Evolutionary conservation across 2,329 filamentous ascomycete genomes (phyloP), one percentile per base, ranked within the genome.

Genomic region (Ascochyta pisi): DNA sequence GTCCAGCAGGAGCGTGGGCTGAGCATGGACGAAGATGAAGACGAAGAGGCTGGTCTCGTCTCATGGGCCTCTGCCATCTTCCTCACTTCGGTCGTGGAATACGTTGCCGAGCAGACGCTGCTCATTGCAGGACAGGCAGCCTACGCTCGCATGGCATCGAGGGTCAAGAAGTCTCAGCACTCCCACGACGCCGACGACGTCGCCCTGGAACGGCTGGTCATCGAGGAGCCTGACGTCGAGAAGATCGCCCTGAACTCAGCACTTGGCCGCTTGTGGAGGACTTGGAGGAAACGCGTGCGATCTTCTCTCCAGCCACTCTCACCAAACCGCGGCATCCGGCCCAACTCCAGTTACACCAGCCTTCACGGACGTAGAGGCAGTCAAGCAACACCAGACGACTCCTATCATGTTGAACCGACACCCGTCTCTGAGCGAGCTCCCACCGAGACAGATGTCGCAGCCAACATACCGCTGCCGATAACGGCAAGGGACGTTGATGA

Each of bases 41-140:
- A 73, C 39, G 74, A 74, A 26, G 73, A 76, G 45, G 69, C 73
- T 8, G 78, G 78, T 1, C 76, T 82, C n/a, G 79, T 98, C 19
- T 96, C 92, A 0, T 93, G 95, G 27, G 90, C 93, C 0, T 91
- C 96, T 13, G 93, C 95, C 55, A 98, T 99, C 62, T 99, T 98
- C 77, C 80, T 99, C 42, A 97, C 95, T 0, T 96, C 94, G 0
- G 91, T 99, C 58, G 81, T 99, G 38, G 95, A 99, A 76, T 95
- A 92, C 70, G 87, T 99, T 76, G 94, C 91, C 29, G 95, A 99
- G 76, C 90, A 96, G 73, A 90, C 92, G 6, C 80, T 99, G 58
- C 85, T 93, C n/a, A 85, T 96, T 35, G 91, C 92, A 15, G 91
- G 91, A 13, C 90, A 96, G 71, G 92, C 91, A 26, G 89, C 95